Conservation (phyloP, 495 filamentous ascomycete genomes). For the Elasticomyces elasticus region DNA sequence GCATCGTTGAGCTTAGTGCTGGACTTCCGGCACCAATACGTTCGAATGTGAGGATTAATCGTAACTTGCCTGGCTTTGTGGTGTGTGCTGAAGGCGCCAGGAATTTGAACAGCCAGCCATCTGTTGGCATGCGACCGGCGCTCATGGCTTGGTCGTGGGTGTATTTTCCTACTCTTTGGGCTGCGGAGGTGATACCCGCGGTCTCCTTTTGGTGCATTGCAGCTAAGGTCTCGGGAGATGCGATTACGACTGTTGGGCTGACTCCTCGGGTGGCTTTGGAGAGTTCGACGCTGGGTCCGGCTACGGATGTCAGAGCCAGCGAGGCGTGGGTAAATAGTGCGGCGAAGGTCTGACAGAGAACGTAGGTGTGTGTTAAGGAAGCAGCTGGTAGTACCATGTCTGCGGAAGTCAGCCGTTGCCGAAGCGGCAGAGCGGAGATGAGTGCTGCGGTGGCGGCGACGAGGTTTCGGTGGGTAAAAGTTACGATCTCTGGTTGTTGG, state of each 20-base stretch:
- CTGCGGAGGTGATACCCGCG: conserved; percentile 39
- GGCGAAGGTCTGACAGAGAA: conserved; percentile 67
- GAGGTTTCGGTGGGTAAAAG: conserved; percentile 70
- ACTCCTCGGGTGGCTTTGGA: conserved; percentile 59
- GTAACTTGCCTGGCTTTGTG: conserved; percentile 59
- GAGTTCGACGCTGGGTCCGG: conserved; percentile 59
- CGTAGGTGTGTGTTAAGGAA: conserved; percentile 66
- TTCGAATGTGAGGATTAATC: conserved; percentile 61
- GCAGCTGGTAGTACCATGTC: conserved; percentile 88
- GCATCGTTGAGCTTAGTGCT: conserved; percentile 49
- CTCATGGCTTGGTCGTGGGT: conserved; percentile 58
- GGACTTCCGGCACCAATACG: conserved; percentile 42
- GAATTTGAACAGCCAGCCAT: conserved; percentile 43
- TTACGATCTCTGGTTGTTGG: conserved; percentile 55
- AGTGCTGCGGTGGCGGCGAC: conserved; percentile 71
- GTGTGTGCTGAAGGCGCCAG: conserved; percentile 59
- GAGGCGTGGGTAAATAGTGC: conserved; percentile 77
- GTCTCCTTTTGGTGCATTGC: conserved; percentile 47
- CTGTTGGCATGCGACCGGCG: conserved; percentile 62
- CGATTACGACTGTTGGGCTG: conserved; percentile 73
- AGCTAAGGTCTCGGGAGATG: conserved; percentile 61
- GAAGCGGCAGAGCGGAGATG: conserved; percentile 59
- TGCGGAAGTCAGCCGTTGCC: conserved; percentile 56
- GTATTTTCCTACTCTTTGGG: conserved; percentile 55
- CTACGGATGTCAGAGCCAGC: conserved; percentile 80